A percentile compares a stretch with the other conserved stretches of the same genome.
Conservation (phyloP, 768 basidiomycete species). For the Pleurotus cornucopiae region DNA sequence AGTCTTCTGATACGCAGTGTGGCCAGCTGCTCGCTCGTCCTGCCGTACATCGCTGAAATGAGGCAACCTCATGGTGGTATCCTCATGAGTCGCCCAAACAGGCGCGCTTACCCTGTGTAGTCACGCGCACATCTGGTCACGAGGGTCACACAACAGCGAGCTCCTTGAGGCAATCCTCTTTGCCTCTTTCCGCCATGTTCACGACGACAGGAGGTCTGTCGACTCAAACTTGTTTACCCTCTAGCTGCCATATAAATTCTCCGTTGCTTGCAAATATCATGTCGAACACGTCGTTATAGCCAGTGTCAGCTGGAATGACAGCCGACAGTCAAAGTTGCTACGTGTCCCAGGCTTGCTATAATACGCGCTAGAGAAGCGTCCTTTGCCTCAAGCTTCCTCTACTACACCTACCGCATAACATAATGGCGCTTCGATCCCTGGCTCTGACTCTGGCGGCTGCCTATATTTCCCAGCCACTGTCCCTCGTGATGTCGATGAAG, state of each 20-base stretch:
- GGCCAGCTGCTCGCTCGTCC: neutral
- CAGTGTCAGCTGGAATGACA: neutral
- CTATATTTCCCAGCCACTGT: neutral
- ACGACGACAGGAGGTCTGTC: too few relatives aligned
- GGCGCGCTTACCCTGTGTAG: too few relatives aligned
- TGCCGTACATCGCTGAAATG: neutral
- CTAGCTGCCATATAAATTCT: neutral
- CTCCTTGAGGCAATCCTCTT: too few relatives aligned
- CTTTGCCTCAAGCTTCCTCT: slow-evolving; percentile 13
- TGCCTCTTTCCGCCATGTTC: too few relatives aligned
- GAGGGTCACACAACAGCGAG: too few relatives aligned
- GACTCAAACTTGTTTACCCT: neutral
- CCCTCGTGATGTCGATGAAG: slow-evolving; percentile 13
- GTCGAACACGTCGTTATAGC: slow-evolving; percentile 2
- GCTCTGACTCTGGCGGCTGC: neutral
- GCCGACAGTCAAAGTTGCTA: neutral
- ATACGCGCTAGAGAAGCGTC: neutral
- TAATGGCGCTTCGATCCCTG: slow-evolving; percentile 8
- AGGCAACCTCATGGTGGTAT: too few relatives aligned
- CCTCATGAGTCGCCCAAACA: too few relatives aligned
- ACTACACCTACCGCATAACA: neutral
- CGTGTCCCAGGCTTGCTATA: neutral
- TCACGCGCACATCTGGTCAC: too few relatives aligned
- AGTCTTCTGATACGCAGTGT: neutral
- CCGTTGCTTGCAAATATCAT: neutral